Percentiles rank a stretch among this genome's conserved stretches.
Evolutionary conservation across 495 filamentous ascomycete species (phyloP).

Genomic region (Neurospora sp.): DNA sequence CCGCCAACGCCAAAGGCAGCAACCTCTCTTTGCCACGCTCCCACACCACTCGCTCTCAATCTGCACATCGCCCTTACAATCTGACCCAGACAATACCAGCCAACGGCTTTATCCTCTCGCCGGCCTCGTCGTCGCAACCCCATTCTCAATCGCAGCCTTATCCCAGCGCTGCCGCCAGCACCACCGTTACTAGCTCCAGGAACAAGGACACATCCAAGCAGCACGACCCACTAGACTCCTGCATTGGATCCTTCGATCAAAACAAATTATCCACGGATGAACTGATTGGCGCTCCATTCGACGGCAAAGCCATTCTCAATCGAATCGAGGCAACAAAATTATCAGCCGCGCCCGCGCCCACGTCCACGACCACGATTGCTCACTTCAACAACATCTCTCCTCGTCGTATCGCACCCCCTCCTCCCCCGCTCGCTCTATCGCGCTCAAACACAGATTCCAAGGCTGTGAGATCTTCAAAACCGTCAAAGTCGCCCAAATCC

Average conservation of each 20-base stretch:
- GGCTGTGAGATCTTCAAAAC: constrained; percentile 32
- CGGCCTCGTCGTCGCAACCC: constrained; percentile 2
- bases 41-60: constrained; percentile 18
- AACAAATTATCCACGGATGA: constrained; percentile 43
- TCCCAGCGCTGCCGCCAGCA: not conserved
- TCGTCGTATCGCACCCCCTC: constrained; percentile 31
- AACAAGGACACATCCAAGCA: constrained; percentile 2
- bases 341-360: constrained; percentile 23
- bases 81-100: constrained; percentile 26
- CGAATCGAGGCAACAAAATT: constrained; percentile 53
- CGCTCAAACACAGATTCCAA: constrained; percentile 50
- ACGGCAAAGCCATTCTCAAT: constrained; percentile 58
- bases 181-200: not conserved
- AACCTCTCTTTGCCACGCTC: constrained; percentile 30
- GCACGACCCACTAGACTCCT: constrained; percentile 1
- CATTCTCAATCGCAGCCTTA: constrained; percentile 8
- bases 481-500: not conserved
- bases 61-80: constrained; percentile 17
- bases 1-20: constrained; percentile 16
- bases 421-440: constrained; percentile 43
- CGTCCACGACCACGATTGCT: not conserved
- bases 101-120: constrained; percentile 19
- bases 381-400: constrained; percentile 18
- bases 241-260: not conserved
- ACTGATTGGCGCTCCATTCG: constrained; percentile 58